Evolutionary conservation across 306 rosid genomes (phyloP), one percentile per base, ranked within the genome.

Genomic region (cucumber (Cucumis sativus)): DNA sequence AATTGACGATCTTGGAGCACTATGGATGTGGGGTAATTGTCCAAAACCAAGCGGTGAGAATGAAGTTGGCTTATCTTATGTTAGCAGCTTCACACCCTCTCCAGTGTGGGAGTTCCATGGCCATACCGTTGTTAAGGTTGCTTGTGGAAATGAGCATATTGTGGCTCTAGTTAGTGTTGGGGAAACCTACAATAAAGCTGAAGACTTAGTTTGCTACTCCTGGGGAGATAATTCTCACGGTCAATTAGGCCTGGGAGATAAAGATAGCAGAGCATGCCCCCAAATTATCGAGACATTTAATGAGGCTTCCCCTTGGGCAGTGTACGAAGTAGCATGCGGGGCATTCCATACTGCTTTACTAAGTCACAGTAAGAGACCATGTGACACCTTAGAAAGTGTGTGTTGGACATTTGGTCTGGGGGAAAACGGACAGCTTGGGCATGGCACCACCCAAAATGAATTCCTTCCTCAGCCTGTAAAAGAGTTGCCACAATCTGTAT

Each of bases 391-490:
- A 74, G 89, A 83, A 81, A 88, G 93, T 82, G 72, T 51, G 47
- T 91, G 96, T 80, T 90, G 96, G 97, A 91, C 97, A 12, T 89
- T 91, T 84, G 98, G 97, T 83, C 88, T 83, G 13, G 95, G 98
- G 70, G 96, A 90, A 23, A 94, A 91, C 15, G 98, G 98, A 81
- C 98, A 94, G 82, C 98, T 94, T 41, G 98, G 98, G 60, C 96
- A 85, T 58, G 97, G 97, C 76, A 90, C 91, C 78, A 90, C 91
- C 12, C 90, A 77, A 78, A 88, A 82, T 78, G 71, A 76, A 60
- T 68, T 77, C 49, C 69, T 75, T 83, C 98, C 98, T 56, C 74
- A 83, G 71, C 85, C 81, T 9, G 91, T 94, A 41, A 84, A 85
- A 77, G 93, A 86, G 55, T 83, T 94, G 89, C 97, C 93, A 7